These are phyloP conservation scores for Podospora pseudopauciseta DNA, from an alignment of 495 filamentous ascomycete species.

Conservation along the genomic window DNA sequence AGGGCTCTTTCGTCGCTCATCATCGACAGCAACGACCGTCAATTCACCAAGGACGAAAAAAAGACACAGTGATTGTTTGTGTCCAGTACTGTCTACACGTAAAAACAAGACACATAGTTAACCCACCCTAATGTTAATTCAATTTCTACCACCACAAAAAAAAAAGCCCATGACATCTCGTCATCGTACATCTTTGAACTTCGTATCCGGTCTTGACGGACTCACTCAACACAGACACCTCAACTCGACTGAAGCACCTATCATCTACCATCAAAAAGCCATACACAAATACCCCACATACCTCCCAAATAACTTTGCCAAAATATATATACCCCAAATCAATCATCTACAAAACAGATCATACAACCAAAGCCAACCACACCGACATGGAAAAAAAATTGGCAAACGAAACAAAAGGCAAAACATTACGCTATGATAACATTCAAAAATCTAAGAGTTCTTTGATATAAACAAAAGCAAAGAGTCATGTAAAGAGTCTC, in stretches of 20 bases:
- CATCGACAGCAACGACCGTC: background rate
- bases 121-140: background rate
- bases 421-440: background rate
- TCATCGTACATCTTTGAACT: too few species aligned
- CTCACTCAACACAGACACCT: too few species aligned
- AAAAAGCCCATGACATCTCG: too few species aligned
- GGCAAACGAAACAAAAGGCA: background rate
- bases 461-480: background rate
- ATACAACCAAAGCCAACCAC: background rate
- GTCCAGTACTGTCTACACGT: too few species aligned
- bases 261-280: too few species aligned
- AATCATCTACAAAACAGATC: background rate
- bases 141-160: too few species aligned
- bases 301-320: too few species aligned
- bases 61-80: conserved; percentile 34
- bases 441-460: background rate
- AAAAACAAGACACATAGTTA: too few species aligned
- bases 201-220: too few species aligned
- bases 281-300: too few species aligned
- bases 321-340: too few species aligned
- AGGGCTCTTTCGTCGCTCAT: conserved; percentile 29
- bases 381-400: background rate
- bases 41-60: conserved; percentile 15
- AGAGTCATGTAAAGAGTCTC: background rate
- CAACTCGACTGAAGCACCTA: too few species aligned